Evolutionary conservation across 805 yeast genomes (phyloP).

Genomic region (Candida sphagnicola): DNA sequence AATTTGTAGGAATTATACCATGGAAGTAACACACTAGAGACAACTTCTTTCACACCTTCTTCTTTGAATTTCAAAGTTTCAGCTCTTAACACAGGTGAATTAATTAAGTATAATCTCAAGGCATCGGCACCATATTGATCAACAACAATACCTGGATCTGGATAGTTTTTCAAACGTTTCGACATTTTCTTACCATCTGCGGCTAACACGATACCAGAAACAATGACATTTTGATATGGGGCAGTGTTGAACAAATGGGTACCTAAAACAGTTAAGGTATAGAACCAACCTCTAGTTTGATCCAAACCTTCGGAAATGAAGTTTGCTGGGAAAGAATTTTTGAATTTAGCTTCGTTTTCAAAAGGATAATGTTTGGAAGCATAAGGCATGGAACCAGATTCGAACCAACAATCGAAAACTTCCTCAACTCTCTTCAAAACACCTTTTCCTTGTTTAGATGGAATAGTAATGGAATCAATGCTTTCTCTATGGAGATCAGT

Average conservation of each 20-base stretch:
- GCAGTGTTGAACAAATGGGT: slow-evolving; percentile 89
- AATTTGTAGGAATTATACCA: slow-evolving; percentile 99
- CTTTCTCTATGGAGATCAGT: slow-evolving; percentile 92
- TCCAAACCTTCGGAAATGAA: slow-evolving; percentile 98
- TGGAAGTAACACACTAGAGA: slow-evolving; percentile 90
- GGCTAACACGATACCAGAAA: slow-evolving; percentile 93
- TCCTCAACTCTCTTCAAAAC: slow-evolving; percentile 86
- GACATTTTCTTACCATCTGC: slow-evolving; percentile 99
- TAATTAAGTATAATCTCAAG: slow-evolving; percentile 88
- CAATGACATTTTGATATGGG: slow-evolving; percentile 94
- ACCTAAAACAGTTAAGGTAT: slow-evolving; percentile 92
- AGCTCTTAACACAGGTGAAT: slow-evolving; percentile 95
- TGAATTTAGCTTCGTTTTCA: slow-evolving; percentile 71
- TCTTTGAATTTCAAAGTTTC: slow-evolving; percentile 96
- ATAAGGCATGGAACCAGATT: slow-evolving; percentile 98
- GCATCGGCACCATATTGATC: slow-evolving; percentile 97
- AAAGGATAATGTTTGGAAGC: slow-evolving; percentile 97
- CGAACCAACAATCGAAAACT: slow-evolving; percentile 99
- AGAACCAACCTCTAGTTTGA: slow-evolving; percentile 99
- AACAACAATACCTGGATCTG: slow-evolving; percentile 83
- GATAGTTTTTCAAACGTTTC: slow-evolving; percentile 94
- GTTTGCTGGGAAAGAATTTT: slow-evolving; percentile 86
- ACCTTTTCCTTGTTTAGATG: slow-evolving; percentile 88
- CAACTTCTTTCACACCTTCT: slow-evolving; percentile 98
- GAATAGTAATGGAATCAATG: slow-evolving; percentile 90